phyloP scores from a whole-genome alignment of 2,329 filamentous ascomycete species.

The Hymenoscyphus fraxineus region DNA sequence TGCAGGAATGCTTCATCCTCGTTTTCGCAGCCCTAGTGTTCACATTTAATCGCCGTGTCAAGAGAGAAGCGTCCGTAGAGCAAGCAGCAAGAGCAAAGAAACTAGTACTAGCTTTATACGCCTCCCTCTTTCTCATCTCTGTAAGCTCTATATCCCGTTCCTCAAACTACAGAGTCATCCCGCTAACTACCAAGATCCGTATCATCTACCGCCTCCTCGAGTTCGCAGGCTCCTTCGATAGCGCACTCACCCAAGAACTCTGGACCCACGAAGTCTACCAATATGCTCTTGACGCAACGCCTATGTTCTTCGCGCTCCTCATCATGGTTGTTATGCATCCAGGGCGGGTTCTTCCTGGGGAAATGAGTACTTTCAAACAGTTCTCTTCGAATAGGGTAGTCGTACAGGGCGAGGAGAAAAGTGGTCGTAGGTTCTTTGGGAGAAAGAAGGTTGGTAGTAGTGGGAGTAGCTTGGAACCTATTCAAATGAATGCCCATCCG shows the following conservation, averaged over 20 bases:
- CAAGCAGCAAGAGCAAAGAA: conserved; percentile 5
- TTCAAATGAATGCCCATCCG: not conserved
- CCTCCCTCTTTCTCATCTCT: conserved; percentile 10
- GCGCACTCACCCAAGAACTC: conserved; percentile 42
- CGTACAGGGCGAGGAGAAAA: not conserved
- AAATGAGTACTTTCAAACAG: conserved; percentile 19
- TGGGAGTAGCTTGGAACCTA: not conserved
- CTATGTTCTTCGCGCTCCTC: conserved; percentile 49
- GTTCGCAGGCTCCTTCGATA: conserved; percentile 44
- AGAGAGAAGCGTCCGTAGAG: not conserved
- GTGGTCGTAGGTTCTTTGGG: not conserved
- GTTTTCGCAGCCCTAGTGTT: conserved; percentile 10
- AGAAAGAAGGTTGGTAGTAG: not conserved
- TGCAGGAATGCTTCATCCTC: conserved; percentile 18
- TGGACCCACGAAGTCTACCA: conserved; percentile 50
- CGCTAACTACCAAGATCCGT: conserved; percentile 35
- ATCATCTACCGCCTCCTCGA: conserved; percentile 60
- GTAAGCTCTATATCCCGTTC: conserved; percentile 1
- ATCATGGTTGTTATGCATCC: conserved; percentile 46
- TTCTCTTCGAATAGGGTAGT: not conserved
- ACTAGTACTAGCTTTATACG: conserved; percentile 10
- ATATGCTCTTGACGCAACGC: conserved; percentile 49
- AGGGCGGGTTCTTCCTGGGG: conserved; percentile 44
- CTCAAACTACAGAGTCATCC: not conserved
- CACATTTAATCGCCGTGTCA: conserved; percentile 9